A percentile compares a stretch with the other conserved stretches of the same genome.
These are phyloP conservation scores for Coemansia sp. DNA, from an alignment of 192 early-diverging fungal genomes.

Conservation along the genomic window DNA sequence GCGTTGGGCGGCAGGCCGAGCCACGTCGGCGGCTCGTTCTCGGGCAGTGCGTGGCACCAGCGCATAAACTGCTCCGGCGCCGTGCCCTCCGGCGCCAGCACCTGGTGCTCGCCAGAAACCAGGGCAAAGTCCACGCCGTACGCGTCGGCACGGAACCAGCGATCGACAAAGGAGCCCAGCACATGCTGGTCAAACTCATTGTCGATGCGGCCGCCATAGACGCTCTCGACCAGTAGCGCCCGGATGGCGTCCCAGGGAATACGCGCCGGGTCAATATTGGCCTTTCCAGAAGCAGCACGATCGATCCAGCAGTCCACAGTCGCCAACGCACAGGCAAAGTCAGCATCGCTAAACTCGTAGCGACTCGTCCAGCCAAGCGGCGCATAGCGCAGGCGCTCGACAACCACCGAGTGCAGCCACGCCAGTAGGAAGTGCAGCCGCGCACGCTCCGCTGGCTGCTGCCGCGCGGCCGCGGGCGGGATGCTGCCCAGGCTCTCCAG, in stretches of 20 bases:
- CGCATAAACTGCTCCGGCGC: constrained; percentile 75
- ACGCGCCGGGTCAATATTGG: constrained; percentile 86
- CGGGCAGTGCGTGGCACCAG: constrained; percentile 85
- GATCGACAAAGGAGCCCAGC: constrained; percentile 78
- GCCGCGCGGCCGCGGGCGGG: constrained; percentile 8
- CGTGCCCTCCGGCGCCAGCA: constrained; percentile 83
- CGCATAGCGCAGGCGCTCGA: constrained; percentile 94
- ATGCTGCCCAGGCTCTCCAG: constrained; percentile 61
- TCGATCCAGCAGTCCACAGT: constrained; percentile 95
- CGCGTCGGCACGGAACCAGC: constrained; percentile 68
- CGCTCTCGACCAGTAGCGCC: constrained; percentile 74
- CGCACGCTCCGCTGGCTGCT: constrained; percentile 77
- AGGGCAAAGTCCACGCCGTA: constrained; percentile 80
- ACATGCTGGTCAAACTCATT: constrained; percentile 82
- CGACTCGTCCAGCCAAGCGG: constrained; percentile 96
- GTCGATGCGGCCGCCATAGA: constrained; percentile 98
- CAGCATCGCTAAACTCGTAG: constrained; percentile 99
- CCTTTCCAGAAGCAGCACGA: constrained; percentile 63
- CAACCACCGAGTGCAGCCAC: constrained; percentile 92
- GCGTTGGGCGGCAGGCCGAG: constrained; percentile 90
- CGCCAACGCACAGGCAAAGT: constrained; percentile 83
- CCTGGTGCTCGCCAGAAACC: constrained; percentile 45
- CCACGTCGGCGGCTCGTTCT: constrained; percentile 95
- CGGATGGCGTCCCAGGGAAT: constrained; percentile 97
- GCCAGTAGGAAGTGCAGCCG: constrained; percentile 92